These are phyloP conservation scores for Boletus reticuloceps DNA, from an alignment of 768 basidiomycete genomes.

Conservation along the genomic window DNA sequence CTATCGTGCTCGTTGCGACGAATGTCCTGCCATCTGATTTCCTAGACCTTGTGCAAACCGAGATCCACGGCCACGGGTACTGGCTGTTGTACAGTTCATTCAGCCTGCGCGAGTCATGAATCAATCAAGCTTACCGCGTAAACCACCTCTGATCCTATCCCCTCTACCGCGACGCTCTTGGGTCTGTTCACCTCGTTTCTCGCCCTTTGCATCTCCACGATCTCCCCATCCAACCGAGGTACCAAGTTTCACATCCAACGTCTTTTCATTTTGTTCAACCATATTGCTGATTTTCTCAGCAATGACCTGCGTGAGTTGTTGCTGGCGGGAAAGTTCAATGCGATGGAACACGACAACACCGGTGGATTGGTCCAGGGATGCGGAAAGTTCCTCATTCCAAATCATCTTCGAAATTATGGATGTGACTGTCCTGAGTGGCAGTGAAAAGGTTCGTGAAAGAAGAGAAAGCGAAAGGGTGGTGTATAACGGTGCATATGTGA, in stretches of 20 bases:
- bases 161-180: slow-evolving; percentile 76
- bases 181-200: slow-evolving; percentile 77
- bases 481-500: slow-evolving; percentile 94
- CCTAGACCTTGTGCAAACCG: slow-evolving; percentile 85
- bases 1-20: slow-evolving; percentile 20
- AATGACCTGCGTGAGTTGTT: slow-evolving; percentile 85
- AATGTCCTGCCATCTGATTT: slow-evolving; percentile 62
- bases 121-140: slow-evolving; percentile 47
- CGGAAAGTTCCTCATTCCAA: slow-evolving; percentile 93
- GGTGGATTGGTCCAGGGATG: slow-evolving; percentile 88
- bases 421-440: slow-evolving; percentile 77
- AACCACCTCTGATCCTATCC: slow-evolving; percentile 52
- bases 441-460: slow-evolving; percentile 83
- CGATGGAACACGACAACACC: slow-evolving; percentile 93
- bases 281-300: slow-evolving; percentile 84
- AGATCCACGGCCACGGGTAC: slow-evolving; percentile 67
- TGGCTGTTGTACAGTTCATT: slow-evolving; percentile 38
- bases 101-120: background rate
- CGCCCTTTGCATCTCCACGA: slow-evolving; percentile 56
- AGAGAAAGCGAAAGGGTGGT: slow-evolving; percentile 85
- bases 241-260: slow-evolving; percentile 81
- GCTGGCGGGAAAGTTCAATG: slow-evolving; percentile 81
- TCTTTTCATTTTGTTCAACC: slow-evolving; percentile 93
- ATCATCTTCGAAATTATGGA: slow-evolving; percentile 95
- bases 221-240: slow-evolving; percentile 51